Percentiles rank a stretch among this genome's conserved stretches.
These are phyloP conservation scores for Tulasnella sp. DNA, from an alignment of 768 basidiomycete genomes.

Conservation along the genomic window DNA sequence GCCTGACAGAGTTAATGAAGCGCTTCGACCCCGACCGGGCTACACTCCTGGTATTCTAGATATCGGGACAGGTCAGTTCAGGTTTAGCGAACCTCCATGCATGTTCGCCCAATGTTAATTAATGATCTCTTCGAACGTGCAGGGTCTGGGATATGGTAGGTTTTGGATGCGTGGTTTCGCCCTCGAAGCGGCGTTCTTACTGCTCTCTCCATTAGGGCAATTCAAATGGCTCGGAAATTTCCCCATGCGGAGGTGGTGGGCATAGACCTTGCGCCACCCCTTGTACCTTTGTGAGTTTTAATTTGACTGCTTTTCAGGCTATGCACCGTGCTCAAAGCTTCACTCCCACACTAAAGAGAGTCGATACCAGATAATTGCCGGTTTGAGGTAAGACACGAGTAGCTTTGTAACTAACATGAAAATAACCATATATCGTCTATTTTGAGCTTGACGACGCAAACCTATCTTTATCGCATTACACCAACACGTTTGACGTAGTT, in stretches of 20 bases:
- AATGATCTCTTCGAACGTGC: not conserved
- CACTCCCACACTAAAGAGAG: not conserved
- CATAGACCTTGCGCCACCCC: slow-evolving; percentile 28
- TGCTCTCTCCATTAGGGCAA: slow-evolving; percentile 19
- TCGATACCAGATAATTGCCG: slow-evolving; percentile 29
- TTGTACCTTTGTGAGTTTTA: slow-evolving; percentile 20
- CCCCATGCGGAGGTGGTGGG: slow-evolving; percentile 33
- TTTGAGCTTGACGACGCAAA: slow-evolving; percentile 32
- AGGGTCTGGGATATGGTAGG: slow-evolving; percentile 10
- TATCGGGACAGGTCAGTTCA: slow-evolving; percentile 28
- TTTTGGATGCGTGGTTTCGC: not conserved
- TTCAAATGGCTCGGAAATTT: slow-evolving; percentile 25
- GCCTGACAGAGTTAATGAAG: slow-evolving; percentile 9
- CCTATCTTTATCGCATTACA: slow-evolving; percentile 28
- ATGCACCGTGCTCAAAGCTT: not conserved
- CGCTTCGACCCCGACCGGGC: slow-evolving; percentile 8
- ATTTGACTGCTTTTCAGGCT: not conserved
- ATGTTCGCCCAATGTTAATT: not conserved
- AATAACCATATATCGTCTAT: not conserved
- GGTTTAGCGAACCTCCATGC: not conserved
- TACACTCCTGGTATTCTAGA: slow-evolving; percentile 28
- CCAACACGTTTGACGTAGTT: slow-evolving; percentile 23
- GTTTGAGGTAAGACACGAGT: slow-evolving; percentile 20
- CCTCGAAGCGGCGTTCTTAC: not conserved
- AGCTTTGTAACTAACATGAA: no score